phyloP scores from a whole-genome alignment of 495 filamentous ascomycete genomes.

The Acidomyces sp. region DNA sequence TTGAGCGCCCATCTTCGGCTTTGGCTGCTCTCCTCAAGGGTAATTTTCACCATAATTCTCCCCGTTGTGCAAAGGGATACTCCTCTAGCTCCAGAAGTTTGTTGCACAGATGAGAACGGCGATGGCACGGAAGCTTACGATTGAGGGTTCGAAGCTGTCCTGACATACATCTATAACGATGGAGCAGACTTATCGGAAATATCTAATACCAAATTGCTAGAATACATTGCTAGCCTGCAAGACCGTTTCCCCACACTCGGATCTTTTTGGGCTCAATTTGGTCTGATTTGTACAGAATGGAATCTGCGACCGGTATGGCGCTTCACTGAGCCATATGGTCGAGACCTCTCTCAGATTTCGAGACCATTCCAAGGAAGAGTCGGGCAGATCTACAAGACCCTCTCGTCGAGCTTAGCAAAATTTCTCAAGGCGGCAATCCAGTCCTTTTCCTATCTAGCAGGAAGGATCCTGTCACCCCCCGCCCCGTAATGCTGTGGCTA shows the following conservation, averaged over 20 bases:
- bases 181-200: conserved; percentile 33
- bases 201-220: conserved; percentile 34
- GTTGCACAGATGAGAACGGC: conserved; percentile 28
- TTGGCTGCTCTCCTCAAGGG: conserved; percentile 42
- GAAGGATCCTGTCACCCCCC: conserved; percentile 47
- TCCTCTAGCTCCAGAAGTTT: too few relatives aligned
- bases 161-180: conserved; percentile 54
- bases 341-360: conserved; percentile 39
- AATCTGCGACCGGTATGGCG: conserved; percentile 36
- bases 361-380: conserved; percentile 42
- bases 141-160: conserved; percentile 32
- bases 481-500: conserved; percentile 36
- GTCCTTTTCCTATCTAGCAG: conserved; percentile 43
- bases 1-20: conserved; percentile 41
- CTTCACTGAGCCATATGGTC: conserved; percentile 46
- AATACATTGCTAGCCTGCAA: too few relatives aligned
- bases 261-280: too few relatives aligned
- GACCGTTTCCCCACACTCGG: too few relatives aligned
- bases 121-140: not conserved
- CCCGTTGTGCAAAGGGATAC: too few relatives aligned
- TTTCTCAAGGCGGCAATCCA: conserved; percentile 38
- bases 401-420: too few relatives aligned
- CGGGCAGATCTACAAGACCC: too few relatives aligned
- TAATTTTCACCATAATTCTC: conserved; percentile 40
- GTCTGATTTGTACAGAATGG: too few relatives aligned